phyloP scores from a whole-genome alignment of 768 basidiomycete genomes.

The Lactifluus subvellereus region DNA sequence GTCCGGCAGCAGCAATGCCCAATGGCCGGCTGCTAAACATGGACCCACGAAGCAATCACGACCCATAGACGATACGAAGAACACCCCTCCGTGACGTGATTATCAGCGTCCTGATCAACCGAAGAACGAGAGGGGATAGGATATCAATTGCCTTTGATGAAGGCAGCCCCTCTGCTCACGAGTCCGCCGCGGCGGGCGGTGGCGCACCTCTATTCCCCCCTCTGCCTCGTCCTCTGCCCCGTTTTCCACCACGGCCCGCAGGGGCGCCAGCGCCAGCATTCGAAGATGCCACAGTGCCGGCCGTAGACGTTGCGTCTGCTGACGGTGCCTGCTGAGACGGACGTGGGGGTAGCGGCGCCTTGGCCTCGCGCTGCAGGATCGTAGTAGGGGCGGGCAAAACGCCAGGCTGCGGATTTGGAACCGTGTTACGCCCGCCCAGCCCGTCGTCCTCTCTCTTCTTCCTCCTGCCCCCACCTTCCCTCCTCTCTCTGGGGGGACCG shows the following conservation, averaged over 20 bases:
- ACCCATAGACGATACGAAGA: no score
- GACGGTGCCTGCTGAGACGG: neutral
- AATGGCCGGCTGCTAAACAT: neutral
- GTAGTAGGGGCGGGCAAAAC: conserved; percentile 23
- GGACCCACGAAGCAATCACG: no score
- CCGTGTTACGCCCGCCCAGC: neutral
- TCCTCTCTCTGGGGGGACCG: conserved; percentile 12
- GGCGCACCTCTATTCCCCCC: conserved; percentile 10
- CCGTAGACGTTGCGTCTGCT: neutral
- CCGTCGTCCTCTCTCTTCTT: conserved; percentile 5
- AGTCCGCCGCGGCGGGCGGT: neutral
- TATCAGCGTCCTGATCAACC: no score
- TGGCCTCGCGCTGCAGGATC: conserved; percentile 29
- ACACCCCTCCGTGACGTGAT: no score
- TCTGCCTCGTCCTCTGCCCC: conserved; percentile 16
- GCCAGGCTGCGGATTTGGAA: neutral
- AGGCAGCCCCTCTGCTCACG: neutral
- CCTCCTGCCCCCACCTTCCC: conserved; percentile 14
- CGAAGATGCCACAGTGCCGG: neutral
- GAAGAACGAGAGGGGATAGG: no score
- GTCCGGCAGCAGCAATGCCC: neutral
- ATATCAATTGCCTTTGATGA: neutral
- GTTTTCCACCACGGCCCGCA: neutral
- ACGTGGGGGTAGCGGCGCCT: neutral
- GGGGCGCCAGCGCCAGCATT: neutral